These are phyloP conservation scores for Pholiota adiposa DNA, from an alignment of 1,284 basidiomycete genomes.

Conservation along the genomic window DNA sequence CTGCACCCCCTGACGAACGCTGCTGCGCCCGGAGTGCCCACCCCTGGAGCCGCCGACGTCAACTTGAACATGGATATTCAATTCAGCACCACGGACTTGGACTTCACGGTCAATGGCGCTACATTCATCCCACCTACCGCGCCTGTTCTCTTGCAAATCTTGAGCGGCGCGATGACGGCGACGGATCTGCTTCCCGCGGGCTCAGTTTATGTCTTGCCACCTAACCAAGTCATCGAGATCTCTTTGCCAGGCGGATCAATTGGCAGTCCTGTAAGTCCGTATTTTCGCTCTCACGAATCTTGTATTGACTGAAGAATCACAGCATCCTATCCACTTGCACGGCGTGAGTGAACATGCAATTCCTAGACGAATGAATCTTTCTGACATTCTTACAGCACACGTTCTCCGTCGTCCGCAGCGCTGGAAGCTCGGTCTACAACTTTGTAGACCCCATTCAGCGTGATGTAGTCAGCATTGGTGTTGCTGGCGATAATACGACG, in stretches of 20 bases:
- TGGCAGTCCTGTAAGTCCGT: constrained; percentile 38
- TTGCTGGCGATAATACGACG: constrained; percentile 34
- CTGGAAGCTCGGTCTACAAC: constrained; percentile 35
- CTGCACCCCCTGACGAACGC: constrained; percentile 42
- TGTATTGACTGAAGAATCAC: not conserved
- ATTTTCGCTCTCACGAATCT: constrained; percentile 9
- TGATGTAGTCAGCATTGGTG: constrained; percentile 42
- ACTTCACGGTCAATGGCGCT: constrained; percentile 37
- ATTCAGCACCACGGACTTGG: constrained; percentile 20
- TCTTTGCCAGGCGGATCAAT: constrained; percentile 34
- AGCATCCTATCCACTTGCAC: constrained; percentile 46
- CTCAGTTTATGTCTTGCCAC: constrained; percentile 18
- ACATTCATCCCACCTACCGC: constrained; percentile 36
- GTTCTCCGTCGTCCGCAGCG: constrained; percentile 39
- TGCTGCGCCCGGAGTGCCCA: constrained; percentile 42
- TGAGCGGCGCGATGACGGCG: constrained; percentile 43
- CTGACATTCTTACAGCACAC: constrained; percentile 25
- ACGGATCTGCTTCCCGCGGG: constrained; percentile 42
- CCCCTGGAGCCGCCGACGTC: constrained; percentile 42
- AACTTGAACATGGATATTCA: constrained; percentile 7
- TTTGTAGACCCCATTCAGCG: constrained; percentile 41
- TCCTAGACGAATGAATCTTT: not conserved
- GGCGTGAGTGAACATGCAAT: constrained; percentile 30
- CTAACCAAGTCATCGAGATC: constrained; percentile 23
- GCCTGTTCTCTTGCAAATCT: constrained; percentile 44